These are phyloP conservation scores for Moesziomyces aphidis DNA, from an alignment of 1,284 basidiomycete species.

Conservation along the genomic window DNA sequence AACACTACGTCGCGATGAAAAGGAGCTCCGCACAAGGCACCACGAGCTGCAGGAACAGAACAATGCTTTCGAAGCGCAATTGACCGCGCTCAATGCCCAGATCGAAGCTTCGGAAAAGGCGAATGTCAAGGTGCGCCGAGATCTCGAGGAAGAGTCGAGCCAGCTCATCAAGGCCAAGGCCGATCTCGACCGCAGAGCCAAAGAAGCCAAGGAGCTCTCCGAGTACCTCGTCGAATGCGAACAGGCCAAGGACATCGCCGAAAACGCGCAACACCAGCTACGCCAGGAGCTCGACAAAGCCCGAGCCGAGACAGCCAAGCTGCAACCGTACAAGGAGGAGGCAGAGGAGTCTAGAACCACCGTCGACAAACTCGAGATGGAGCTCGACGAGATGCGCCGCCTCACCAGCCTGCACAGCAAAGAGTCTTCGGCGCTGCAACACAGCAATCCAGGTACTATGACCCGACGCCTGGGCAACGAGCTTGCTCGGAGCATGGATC, in stretches of 20 bases:
- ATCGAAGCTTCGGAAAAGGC: slow-evolving; percentile 38
- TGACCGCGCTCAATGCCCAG: slow-evolving; percentile 34
- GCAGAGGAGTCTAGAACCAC: slow-evolving; percentile 24
- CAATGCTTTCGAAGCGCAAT: slow-evolving; percentile 31
- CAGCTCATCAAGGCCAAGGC: slow-evolving; percentile 31
- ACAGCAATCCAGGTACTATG: slow-evolving; percentile 34
- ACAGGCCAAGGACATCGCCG: slow-evolving; percentile 22
- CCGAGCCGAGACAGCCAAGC: slow-evolving; percentile 19
- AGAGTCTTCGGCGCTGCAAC: slow-evolving; percentile 64
- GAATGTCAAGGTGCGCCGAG: slow-evolving; percentile 28
- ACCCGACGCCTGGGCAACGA: slow-evolving; percentile 38
- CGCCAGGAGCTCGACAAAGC: slow-evolving; percentile 35
- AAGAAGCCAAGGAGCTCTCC: slow-evolving; percentile 38
- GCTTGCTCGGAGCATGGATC: slow-evolving; percentile 37
- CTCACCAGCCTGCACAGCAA: slow-evolving; percentile 35
- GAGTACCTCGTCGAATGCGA: slow-evolving; percentile 42
- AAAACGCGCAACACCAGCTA: slow-evolving; percentile 12
- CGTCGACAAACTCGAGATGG: slow-evolving; percentile 46
- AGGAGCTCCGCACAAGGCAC: slow-evolving; percentile 32
- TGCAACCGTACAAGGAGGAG: slow-evolving; percentile 42
- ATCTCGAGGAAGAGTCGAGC: slow-evolving; percentile 41
- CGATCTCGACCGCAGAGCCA: slow-evolving; percentile 32
- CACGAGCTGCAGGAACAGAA: slow-evolving; percentile 41
- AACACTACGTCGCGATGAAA: slow-evolving; percentile 40
- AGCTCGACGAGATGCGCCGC: slow-evolving; percentile 39